These are phyloP conservation scores for Hypholoma fasciculare DNA, from an alignment of 768 basidiomycete genomes.

Conservation along the genomic window DNA sequence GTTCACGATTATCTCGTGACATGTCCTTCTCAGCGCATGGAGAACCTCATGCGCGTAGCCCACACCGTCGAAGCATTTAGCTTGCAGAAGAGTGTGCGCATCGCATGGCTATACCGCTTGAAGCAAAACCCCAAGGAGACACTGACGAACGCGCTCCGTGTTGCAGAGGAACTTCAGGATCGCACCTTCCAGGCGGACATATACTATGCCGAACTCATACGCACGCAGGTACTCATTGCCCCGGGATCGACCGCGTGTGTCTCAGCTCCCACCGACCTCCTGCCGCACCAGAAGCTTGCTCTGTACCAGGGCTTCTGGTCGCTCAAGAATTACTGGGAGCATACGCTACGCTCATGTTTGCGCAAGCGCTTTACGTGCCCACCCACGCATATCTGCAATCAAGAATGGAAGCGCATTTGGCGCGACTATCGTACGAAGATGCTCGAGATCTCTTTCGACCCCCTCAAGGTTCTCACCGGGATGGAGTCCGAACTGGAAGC, in stretches of 20 bases:
- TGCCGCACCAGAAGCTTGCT: not conserved
- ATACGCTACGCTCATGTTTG: not conserved
- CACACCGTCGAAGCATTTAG: not conserved
- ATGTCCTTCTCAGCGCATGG: not conserved
- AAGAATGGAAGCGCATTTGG: not conserved
- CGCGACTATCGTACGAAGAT: not conserved
- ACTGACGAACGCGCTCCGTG: not conserved
- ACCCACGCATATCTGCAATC: not conserved
- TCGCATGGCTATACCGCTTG: not conserved
- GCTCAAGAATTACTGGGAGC: not conserved
- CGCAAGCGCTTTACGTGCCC: not conserved
- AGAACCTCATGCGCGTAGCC: not conserved
- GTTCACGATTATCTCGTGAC: not conserved
- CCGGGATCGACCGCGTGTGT: not conserved
- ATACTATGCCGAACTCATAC: not conserved
- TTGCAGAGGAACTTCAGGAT: not conserved
- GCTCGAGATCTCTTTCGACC: not conserved
- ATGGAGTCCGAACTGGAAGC: not conserved
- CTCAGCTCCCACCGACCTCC: not conserved
- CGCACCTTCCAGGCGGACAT: not conserved
- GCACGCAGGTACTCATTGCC: not conserved
- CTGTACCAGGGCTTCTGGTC: slow-evolving; percentile 3
- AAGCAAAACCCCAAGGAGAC: not conserved
- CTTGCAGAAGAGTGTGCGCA: not conserved
- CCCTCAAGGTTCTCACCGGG: not conserved